Conservation (phyloP, 257 asterid species). For the Solanum pennellii region DNA sequence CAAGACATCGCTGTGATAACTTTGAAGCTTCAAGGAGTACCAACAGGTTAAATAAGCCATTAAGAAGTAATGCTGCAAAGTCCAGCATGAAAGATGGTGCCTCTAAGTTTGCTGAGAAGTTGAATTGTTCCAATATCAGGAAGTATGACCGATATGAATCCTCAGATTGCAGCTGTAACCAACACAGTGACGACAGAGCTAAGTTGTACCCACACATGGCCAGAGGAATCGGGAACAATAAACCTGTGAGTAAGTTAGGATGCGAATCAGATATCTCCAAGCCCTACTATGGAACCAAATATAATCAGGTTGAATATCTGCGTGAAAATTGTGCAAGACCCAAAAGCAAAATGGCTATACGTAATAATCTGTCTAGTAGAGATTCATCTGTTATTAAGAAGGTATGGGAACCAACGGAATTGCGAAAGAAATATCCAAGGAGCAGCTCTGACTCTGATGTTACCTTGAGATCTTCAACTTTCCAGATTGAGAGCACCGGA, state of each 20-base stretch:
- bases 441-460: conserved; percentile 66
- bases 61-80: conserved; percentile 31
- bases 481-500: conserved; percentile 40
- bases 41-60: conserved; percentile 39
- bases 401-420: conserved; percentile 97
- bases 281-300: conserved; percentile 45
- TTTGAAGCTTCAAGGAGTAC: conserved; percentile 37
- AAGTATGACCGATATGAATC: conserved; percentile 40
- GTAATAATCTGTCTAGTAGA: conserved; percentile 24
- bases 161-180: conserved; percentile 58
- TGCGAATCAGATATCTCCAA: conserved; percentile 48
- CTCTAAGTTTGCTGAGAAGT: conserved; percentile 39
- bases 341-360: conserved; percentile 37
- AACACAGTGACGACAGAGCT: conserved; percentile 45
- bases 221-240: conserved; percentile 39
- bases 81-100: conserved; percentile 50
- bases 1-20: conserved; percentile 45
- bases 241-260: conserved; percentile 31
- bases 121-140: conserved; percentile 35
- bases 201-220: conserved; percentile 36
- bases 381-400: conserved; percentile 38
- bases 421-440: conserved; percentile 53
- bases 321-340: conserved; percentile 48
- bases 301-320: conserved; percentile 31
- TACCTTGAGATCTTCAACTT: conserved; percentile 43